Percentiles rank a stretch among this genome's conserved stretches.
These are phyloP conservation scores for Dioszegia crocea DNA, from an alignment of 768 basidiomycete genomes.

Conservation along the genomic window DNA sequence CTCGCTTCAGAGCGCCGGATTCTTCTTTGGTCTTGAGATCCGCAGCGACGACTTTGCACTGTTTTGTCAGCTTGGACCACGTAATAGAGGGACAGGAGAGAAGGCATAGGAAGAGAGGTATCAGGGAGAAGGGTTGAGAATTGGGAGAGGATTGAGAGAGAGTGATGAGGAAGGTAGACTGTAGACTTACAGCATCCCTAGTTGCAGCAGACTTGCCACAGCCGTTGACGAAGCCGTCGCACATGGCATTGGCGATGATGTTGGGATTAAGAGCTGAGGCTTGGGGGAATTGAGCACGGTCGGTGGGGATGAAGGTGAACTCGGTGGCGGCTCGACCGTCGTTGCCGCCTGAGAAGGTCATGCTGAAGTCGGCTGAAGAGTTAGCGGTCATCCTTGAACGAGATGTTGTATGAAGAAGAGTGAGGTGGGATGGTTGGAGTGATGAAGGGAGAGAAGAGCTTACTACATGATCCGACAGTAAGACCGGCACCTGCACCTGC, in stretches of 20 bases:
- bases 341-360: conserved; percentile 25
- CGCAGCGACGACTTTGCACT: conserved; percentile 23
- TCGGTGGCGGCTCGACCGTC: conserved; percentile 20
- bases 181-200: too few relatives aligned
- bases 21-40: conserved; percentile 17
- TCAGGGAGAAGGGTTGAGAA: too few relatives aligned
- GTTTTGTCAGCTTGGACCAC: too few relatives aligned
- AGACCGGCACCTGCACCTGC: not conserved
- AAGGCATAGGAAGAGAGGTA: too few relatives aligned
- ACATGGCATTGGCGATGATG: conserved; percentile 32
- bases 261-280: conserved; percentile 33
- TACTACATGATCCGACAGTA: conserved; percentile 4
- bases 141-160: too few relatives aligned
- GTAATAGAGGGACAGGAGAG: too few relatives aligned
- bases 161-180: too few relatives aligned
- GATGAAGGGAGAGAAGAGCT: not conserved
- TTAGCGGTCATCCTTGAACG: not conserved
- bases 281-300: conserved; percentile 30
- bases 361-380: conserved; percentile 25
- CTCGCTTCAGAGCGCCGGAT: conserved; percentile 11
- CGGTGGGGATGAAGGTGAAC: conserved; percentile 30
- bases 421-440: not conserved
- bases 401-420: not conserved
- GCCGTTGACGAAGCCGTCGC: conserved; percentile 40
- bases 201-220: conserved; percentile 30